Percentiles rank a stretch among this genome's conserved stretches.
Conservation (phyloP, 495 filamentous ascomycete species). For the Astrocystis sublimbata region DNA sequence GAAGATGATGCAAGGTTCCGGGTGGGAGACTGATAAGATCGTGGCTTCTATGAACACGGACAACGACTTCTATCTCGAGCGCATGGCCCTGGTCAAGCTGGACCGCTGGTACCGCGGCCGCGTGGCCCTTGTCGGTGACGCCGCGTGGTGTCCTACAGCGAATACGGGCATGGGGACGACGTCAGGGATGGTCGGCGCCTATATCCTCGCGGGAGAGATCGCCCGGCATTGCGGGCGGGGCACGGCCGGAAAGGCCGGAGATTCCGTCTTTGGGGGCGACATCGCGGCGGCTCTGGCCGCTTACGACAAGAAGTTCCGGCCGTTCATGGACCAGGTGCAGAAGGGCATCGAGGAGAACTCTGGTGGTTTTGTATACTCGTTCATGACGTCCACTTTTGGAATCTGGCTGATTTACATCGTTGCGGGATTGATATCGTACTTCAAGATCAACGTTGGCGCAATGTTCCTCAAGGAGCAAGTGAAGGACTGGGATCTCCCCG, state of each 20-base stretch:
- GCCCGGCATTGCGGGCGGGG: slow-evolving; percentile 31
- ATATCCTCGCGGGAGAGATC: slow-evolving; percentile 56
- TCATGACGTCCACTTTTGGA: slow-evolving; percentile 33
- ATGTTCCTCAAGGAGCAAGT: slow-evolving; percentile 37
- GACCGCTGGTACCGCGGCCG: slow-evolving; percentile 42
- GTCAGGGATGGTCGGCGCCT: slow-evolving; percentile 49
- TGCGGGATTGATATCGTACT: slow-evolving; percentile 32
- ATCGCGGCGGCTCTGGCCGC: slow-evolving; percentile 24
- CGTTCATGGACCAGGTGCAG: slow-evolving; percentile 46
- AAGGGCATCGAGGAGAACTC: slow-evolving; percentile 28
- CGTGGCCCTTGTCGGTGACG: slow-evolving; percentile 52
- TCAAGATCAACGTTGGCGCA: slow-evolving; percentile 39
- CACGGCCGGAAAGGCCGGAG: not conserved
- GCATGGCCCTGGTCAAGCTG: slow-evolving; percentile 46
- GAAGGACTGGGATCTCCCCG: slow-evolving; percentile 45
- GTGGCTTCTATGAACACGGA: slow-evolving; percentile 40
- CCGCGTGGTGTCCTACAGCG: slow-evolving; percentile 50
- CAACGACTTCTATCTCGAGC: slow-evolving; percentile 51
- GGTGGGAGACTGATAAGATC: slow-evolving; percentile 46
- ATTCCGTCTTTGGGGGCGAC: not conserved
- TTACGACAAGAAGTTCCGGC: slow-evolving; percentile 46
- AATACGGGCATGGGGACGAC: slow-evolving; percentile 55
- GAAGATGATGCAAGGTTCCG: slow-evolving; percentile 39
- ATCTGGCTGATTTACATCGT: slow-evolving; percentile 34
- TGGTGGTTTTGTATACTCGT: slow-evolving; percentile 12